Evolutionary conservation across 2,329 filamentous ascomycete genomes (phyloP), one percentile per base, ranked within the genome.

Genomic region (Phialocephala sp.): DNA sequence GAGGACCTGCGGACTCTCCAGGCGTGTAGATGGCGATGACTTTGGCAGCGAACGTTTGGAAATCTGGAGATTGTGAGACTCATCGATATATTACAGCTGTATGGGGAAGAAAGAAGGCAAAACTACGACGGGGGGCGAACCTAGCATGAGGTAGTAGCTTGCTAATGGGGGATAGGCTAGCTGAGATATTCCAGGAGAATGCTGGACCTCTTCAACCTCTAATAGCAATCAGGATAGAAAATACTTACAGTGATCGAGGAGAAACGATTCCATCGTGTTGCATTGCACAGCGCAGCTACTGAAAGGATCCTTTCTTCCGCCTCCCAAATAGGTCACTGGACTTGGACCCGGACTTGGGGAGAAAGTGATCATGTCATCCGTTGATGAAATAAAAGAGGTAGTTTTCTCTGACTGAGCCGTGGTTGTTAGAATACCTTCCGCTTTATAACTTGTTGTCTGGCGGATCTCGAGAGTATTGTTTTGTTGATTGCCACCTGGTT

Each of bases 1-100:
- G 45, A 9, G 22, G n/a, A 11, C 22, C n/a, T 14, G 45, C 45
- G 8, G 45, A 50, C n/a, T 50, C 45, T 9, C 6, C n/a, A 4
- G 45, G 8, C 1, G n/a, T 50, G 45, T 50, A 50, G 45, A 50
- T 50, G 2, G 45, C 45, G 4, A n/a, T 22, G n/a, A 50, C 45
- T 22, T 50, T 50, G 8, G 45, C n/a, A 14, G 45, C n/a, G 45
- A 50, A 50, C 3, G 45, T 50, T 50, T 50, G 45, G 45, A 50
- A 50, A 24, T 50, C 45, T 50, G n/a, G n/a, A 24, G 4, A 9
- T n/a, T 50, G n/a, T 50, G n/a, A 50, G 45, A 24, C 11, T n/a
- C 5, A 50, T 5, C 43, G 43, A 41, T 20, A 45, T 32, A 32
- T 3, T 32, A 32, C 6, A 32, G 27, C 27, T 32, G 27, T 32